Evolutionary conservation across 164 flowering plant genomes (phyloP).

Genomic region (Litsea cubeba): DNA sequence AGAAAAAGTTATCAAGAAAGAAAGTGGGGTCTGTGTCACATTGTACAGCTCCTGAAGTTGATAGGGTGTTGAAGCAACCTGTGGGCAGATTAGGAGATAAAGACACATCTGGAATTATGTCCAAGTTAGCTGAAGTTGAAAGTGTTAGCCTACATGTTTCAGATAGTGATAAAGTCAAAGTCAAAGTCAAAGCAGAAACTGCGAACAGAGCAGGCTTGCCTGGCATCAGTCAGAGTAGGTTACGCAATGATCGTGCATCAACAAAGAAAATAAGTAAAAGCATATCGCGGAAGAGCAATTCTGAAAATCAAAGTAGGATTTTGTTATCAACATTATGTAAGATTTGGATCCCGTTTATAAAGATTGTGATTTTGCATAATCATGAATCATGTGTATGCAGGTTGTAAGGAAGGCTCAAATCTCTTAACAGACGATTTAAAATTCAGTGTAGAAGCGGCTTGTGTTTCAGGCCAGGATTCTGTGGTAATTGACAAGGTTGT

Average conservation of each 20-base stretch:
- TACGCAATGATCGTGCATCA: constrained; percentile 12
- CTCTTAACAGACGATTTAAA: constrained; percentile 10
- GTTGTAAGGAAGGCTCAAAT: constrained; percentile 6
- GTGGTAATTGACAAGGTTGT: constrained; percentile 18
- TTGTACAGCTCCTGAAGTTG: constrained; percentile 13
- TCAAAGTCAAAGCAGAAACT: constrained; percentile 16
- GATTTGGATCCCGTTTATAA: not conserved
- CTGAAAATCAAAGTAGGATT: constrained; percentile 33
- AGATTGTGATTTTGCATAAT: not conserved
- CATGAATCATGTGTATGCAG: constrained; percentile 15
- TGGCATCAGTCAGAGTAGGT: constrained; percentile 10
- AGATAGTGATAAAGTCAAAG: constrained; percentile 15
- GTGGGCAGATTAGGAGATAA: constrained; percentile 27
- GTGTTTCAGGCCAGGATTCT: constrained; percentile 8
- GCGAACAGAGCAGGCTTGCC: constrained; percentile 9
- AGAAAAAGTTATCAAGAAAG: constrained; percentile 42
- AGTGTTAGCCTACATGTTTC: constrained; percentile 12
- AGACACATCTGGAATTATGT: constrained; percentile 15
- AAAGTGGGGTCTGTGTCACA: constrained; percentile 31
- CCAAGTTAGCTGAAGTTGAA: constrained; percentile 20
- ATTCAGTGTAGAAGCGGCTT: constrained; percentile 10
- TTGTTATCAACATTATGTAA: not conserved
- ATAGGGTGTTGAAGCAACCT: constrained; percentile 13
- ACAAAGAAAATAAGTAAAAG: constrained; percentile 13
- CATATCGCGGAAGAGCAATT: constrained; percentile 14